These are phyloP conservation scores for Dactylella cylindrospora DNA, from an alignment of 2,329 filamentous ascomycete genomes.

Conservation along the genomic window DNA sequence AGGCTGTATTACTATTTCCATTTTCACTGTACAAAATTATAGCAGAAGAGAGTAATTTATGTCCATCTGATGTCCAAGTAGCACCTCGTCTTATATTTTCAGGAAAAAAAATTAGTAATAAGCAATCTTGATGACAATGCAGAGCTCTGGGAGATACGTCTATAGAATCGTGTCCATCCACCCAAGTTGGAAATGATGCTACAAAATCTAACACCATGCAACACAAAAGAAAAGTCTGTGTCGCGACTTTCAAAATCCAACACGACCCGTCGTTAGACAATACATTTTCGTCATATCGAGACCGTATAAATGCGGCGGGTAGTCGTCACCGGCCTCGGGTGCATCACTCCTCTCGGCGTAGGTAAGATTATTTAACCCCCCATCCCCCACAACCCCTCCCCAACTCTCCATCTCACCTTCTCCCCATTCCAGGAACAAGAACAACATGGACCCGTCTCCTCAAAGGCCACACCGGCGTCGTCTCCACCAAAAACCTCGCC, in stretches of 20 bases:
- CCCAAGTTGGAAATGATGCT: not conserved
- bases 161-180: too few relatives aligned
- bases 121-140: too few relatives aligned
- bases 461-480: constrained; percentile 75
- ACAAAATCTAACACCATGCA: constrained; percentile 46
- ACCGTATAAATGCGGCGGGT: constrained; percentile 64
- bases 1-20: too few relatives aligned
- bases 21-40: constrained; percentile 1
- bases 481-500: constrained; percentile 67
- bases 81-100: constrained; percentile 4
- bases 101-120: constrained; percentile 9
- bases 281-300: not conserved
- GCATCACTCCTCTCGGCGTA: constrained; percentile 79
- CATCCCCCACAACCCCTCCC: not conserved
- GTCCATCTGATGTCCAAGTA: too few relatives aligned
- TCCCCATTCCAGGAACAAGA: constrained; percentile 60
- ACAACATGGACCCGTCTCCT: constrained; percentile 80
- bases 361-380: constrained; percentile 55
- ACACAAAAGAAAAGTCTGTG: constrained; percentile 38
- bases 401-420: not conserved
- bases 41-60: too few relatives aligned
- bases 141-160: too few relatives aligned
- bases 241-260: constrained; percentile 23
- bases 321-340: constrained; percentile 80
- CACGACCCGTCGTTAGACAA: constrained; percentile 9